phyloP scores from a whole-genome alignment of 441 rosid genomes.

The Breynia disticha region DNA sequence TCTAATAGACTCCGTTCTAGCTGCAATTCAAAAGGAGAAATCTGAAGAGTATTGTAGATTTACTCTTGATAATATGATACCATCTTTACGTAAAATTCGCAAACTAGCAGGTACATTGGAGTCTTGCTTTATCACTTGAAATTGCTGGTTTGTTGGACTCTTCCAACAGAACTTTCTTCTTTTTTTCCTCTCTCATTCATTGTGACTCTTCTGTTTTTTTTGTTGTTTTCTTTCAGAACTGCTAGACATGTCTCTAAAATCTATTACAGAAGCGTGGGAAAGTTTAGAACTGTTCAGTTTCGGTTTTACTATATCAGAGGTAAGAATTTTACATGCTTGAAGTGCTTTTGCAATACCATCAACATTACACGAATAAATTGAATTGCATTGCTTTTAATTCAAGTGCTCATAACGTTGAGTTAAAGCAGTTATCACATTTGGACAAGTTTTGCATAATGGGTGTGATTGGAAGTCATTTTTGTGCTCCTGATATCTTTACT shows the following conservation, averaged over 20 bases:
- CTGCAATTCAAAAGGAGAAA: constrained; percentile 28
- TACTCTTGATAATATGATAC: constrained; percentile 52
- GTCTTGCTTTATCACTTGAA: constrained; percentile 4
- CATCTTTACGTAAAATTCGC: constrained; percentile 65
- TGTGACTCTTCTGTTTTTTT: background rate
- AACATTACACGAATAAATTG: too few species aligned
- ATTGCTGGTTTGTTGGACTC: background rate
- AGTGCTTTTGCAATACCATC: too few species aligned
- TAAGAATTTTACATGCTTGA: constrained; percentile 15
- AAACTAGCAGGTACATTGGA: constrained; percentile 73
- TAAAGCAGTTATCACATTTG: too few species aligned
- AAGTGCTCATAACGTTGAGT: too few species aligned
- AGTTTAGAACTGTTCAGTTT: constrained; percentile 58
- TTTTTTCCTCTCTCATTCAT: constrained; percentile 1
- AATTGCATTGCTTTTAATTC: too few species aligned
- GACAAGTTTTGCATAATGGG: too few species aligned
- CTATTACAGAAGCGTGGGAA: constrained; percentile 81
- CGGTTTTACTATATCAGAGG: constrained; percentile 76
- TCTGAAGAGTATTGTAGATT: constrained; percentile 29
- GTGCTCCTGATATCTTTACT: background rate
- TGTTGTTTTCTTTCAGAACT: constrained; percentile 43
- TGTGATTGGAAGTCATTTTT: too few species aligned
- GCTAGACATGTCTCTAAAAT: constrained; percentile 84
- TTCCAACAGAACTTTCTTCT: constrained; percentile 1
- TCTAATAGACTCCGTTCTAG: constrained; percentile 49